phyloP scores from a whole-genome alignment of 2,329 filamentous ascomycete species.

The Aspergillus brunneoviolaceus region DNA sequence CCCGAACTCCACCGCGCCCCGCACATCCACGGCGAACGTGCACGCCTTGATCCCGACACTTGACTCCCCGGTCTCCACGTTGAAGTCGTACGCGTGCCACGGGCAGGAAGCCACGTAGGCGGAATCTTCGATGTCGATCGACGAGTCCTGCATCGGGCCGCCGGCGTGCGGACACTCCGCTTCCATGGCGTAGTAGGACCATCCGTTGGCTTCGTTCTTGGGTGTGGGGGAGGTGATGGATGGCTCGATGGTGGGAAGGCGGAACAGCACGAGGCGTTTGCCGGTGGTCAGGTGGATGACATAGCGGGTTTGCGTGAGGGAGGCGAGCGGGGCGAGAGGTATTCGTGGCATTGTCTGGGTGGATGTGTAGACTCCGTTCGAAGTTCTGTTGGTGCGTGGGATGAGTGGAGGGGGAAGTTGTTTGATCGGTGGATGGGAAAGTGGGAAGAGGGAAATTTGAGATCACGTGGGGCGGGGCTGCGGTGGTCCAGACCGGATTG shows the following conservation, averaged over 20 bases:
- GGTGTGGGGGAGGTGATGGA: constrained; percentile 2
- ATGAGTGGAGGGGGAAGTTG: neutral
- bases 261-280: constrained; percentile 49
- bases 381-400: neutral
- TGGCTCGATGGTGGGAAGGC: constrained; percentile 43
- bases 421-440: neutral
- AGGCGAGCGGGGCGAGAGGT: constrained; percentile 30
- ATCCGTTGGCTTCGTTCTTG: constrained; percentile 41
- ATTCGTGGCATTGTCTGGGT: constrained; percentile 18
- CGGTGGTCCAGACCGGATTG: neutral
- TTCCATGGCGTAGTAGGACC: constrained; percentile 51
- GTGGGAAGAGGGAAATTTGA: neutral
- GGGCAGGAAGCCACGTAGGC: constrained; percentile 50
- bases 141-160: constrained; percentile 48
- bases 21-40: constrained; percentile 45
- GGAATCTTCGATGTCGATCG: constrained; percentile 50
- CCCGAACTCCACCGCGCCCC: constrained; percentile 32
- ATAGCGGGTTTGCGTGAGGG: constrained; percentile 44
- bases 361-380: neutral
- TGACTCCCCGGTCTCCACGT: constrained; percentile 51
- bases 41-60: constrained; percentile 50
- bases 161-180: constrained; percentile 50
- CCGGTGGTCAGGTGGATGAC: constrained; percentile 45
- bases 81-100: constrained; percentile 53
- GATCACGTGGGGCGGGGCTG: neutral